Base-by-base conservation (phyloP, 23 red algal genomes). In the Gracilariopsis chorda region DNA sequence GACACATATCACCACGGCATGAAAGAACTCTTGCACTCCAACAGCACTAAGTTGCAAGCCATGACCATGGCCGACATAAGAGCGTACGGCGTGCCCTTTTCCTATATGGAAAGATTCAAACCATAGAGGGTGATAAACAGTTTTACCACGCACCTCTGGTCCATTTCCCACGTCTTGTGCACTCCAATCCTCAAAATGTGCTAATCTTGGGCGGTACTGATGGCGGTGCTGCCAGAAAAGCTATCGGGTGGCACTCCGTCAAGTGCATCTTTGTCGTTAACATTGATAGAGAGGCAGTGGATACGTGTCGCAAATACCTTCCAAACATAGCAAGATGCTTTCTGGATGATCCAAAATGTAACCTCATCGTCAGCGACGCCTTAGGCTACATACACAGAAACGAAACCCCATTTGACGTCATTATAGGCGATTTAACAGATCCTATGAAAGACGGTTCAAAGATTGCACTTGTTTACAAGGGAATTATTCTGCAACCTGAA, bases 121-220 rank as follows among this genome's bases (percentile, higher is more conserved):
- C 86, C 51, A 48, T 93, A 35, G 77, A 83, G 4, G 84, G 81
- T 25, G 97, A 99, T 79, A 93, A 99, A 81, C 76, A 43, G 35
- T 80, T 94, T 41, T 99, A 99, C 68, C 97, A 99, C 63, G 93
- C 96, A 70, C 97, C 97, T 33, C 80, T 99, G 11, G 90, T 95
- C 34, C 97, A 99, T 53, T 57, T 96, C 48, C 97, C 97, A 27
- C 65, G 58, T 44, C 45, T 99, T 2, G 35, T 94, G 33, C 90
- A 94, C 80, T 82, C 85, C 36, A 48, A 60, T 33, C 91, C 91
- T 25, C 34, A 28, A 20, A 49, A 56, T 29, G 92, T 95, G 27
- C 94, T 99, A 46, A 75, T 99, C 55, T 88, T 99, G 62, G 97
- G 97, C 61, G 97, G 97, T 51, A 93, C 81, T 65, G 97, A 99